These are phyloP conservation scores for Capsicum chinense DNA, from an alignment of 257 asterid species.

Conservation along the genomic window DNA sequence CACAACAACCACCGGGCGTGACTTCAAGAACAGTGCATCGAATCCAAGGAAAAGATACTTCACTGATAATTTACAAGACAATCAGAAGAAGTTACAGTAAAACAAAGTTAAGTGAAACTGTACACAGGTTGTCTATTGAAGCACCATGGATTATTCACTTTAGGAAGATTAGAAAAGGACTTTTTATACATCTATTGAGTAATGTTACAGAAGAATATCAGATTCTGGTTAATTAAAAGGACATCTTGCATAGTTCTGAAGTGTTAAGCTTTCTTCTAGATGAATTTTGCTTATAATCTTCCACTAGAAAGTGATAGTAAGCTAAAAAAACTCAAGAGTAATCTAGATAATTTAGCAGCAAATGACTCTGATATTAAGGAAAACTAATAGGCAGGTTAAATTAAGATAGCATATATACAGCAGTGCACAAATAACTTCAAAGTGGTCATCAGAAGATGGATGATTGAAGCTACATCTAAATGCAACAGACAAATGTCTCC, in stretches of 20 bases:
- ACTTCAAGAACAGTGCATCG: background rate
- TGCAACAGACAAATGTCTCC: background rate
- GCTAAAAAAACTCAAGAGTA: background rate
- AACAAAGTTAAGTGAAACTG: background rate
- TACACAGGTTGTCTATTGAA: background rate
- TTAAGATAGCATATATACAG: background rate
- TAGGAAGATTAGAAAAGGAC: background rate
- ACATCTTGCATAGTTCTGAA: background rate
- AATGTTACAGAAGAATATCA: background rate
- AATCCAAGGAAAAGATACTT: background rate
- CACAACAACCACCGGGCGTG: background rate
- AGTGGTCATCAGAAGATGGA: background rate
- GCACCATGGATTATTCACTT: background rate
- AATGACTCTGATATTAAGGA: background rate
- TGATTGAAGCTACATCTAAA: background rate
- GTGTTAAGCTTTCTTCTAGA: background rate
- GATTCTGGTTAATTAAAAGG: background rate
- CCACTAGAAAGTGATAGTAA: slow-evolving; percentile 11
- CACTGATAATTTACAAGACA: background rate
- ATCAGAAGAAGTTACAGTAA: background rate
- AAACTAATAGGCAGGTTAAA: background rate
- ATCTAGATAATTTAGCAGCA: background rate
- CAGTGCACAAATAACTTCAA: background rate
- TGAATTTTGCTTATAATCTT: background rate
- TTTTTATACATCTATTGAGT: background rate